Conservation (phyloP, 192 early-diverging fungal species). For the Backusella psychrophila region DNA sequence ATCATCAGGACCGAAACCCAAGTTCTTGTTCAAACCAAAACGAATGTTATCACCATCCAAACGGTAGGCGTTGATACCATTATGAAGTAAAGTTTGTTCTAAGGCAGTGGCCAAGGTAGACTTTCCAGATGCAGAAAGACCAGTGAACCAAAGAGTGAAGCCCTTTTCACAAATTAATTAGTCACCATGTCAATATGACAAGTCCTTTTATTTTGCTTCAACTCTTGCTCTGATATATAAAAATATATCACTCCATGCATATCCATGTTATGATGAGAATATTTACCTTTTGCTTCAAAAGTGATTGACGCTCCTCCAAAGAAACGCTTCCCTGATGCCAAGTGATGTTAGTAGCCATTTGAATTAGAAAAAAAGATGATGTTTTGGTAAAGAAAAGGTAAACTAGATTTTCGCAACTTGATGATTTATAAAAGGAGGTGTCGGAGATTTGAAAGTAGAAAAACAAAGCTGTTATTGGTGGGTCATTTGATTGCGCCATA, state of each 20-base stretch:
- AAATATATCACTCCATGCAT: not conserved
- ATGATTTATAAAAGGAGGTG: not conserved
- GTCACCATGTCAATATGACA: not conserved
- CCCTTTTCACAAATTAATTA: constrained; percentile 44
- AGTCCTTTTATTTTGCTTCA: not conserved
- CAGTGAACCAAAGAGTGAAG: constrained; percentile 92
- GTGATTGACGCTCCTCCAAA: constrained; percentile 66
- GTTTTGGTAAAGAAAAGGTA: constrained; percentile 2
- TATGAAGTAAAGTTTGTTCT: constrained; percentile 83
- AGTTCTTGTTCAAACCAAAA: constrained; percentile 95
- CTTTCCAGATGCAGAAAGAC: constrained; percentile 93
- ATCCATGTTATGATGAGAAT: not conserved
- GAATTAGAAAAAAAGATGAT: not conserved
- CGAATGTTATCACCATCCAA: constrained; percentile 97
- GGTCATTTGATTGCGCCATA: constrained; percentile 16
- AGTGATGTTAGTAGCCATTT: constrained; percentile 82
- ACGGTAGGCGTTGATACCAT: constrained; percentile 75
- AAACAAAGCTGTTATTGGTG: constrained; percentile 10
- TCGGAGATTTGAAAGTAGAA: not conserved
- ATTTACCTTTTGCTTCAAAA: constrained; percentile 65
- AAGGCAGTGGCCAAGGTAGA: constrained; percentile 89
- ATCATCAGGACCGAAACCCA: constrained; percentile 88
- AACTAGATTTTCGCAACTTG: not conserved
- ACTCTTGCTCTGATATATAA: not conserved
- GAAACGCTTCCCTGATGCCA: constrained; percentile 83